Base-by-base conservation (phyloP, 352 stramenopile species). In the Phytophthora tubulina region DNA sequence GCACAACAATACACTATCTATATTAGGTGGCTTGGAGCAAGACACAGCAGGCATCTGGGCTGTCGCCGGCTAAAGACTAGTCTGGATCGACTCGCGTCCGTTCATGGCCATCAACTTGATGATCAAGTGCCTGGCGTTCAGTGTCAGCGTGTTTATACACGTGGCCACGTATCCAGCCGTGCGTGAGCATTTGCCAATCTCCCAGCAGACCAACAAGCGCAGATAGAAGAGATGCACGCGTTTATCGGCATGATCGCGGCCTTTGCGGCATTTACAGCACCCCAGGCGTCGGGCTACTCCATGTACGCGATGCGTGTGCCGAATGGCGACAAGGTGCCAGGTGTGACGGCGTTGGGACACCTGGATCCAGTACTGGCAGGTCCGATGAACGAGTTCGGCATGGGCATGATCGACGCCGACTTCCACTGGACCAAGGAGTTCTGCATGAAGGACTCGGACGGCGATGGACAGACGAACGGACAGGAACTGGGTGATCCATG, bases 281-380 rank as follows among this genome's bases (percentile, higher is more conserved):
- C 67, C 3, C 36, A 21, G 31, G 32, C 33, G 33, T 11, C 33
- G 4, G 32, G 53, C 13, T 71, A 75, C 32, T 75, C 61, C 31
- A 75, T 71, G 61, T 70, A 71, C 49, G 73, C 62, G 11, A 67
- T 64, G 50, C 58, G 61, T 5, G 56, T 84, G 3, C 76, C 73
- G 3, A 84, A 84, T 39, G 76, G 73, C 8, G 69, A 70, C 59
- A 80, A 78, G 27, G 76, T 83, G 36, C 60, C 54, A 14, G 73
- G 69, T 14, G 65, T 76, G 27, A 68, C 63, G 21, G 70, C 70
- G 41, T 42, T 83, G 27, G 76, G 76, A 7, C 76, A 83, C 35
- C 35, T 62, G 38, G 54, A 49, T 33, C 45, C 36, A 41, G 70
- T 52, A 61, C 31, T 71, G 59, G 70, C 57, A 15, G 73, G 73